A percentile compares a stretch with the other conserved stretches of the same genome.
phyloP scores from a whole-genome alignment of 2,329 filamentous ascomycete species.

The Calonectria pauciramosa region DNA sequence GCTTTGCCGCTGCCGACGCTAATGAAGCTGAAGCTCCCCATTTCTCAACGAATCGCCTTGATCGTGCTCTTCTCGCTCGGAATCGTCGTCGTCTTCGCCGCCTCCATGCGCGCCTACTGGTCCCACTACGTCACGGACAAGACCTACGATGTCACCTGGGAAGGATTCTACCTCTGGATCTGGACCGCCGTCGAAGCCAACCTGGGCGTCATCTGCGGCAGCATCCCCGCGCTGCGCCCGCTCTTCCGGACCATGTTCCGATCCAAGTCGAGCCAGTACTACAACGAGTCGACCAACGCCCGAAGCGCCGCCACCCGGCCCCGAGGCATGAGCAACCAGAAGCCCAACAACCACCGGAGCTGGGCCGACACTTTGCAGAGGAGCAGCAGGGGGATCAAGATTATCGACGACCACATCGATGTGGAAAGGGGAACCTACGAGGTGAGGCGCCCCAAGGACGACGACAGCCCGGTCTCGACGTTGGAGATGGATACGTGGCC shows the following conservation, averaged over 20 bases:
- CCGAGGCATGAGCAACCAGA: slow-evolving; percentile 36
- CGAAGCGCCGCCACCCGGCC: slow-evolving; percentile 36
- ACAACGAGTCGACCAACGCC: slow-evolving; percentile 38
- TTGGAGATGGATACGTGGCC: slow-evolving; percentile 44
- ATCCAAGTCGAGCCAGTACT: slow-evolving; percentile 43
- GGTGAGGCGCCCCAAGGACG: slow-evolving; percentile 33
- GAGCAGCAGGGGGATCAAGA: slow-evolving; percentile 39
- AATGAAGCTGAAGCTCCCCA: slow-evolving; percentile 48
- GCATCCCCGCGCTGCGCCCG: slow-evolving; percentile 51
- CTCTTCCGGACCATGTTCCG: slow-evolving; percentile 44
- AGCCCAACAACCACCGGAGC: slow-evolving; percentile 26
- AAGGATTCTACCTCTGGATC: slow-evolving; percentile 57
- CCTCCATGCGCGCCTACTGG: slow-evolving; percentile 55
- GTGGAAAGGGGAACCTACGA: slow-evolving; percentile 31
- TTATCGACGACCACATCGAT: slow-evolving; percentile 43
- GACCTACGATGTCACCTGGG: slow-evolving; percentile 58
- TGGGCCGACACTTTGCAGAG: slow-evolving; percentile 41
- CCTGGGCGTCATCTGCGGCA: slow-evolving; percentile 57
- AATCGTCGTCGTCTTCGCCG: slow-evolving; percentile 53
- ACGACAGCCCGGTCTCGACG: slow-evolving; percentile 35
- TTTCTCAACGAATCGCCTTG: slow-evolving; percentile 51
- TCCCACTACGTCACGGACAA: slow-evolving; percentile 50
- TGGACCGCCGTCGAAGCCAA: slow-evolving; percentile 59
- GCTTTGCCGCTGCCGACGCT: slow-evolving; percentile 54
- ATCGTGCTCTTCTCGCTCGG: slow-evolving; percentile 55